These are phyloP conservation scores for Chaetomiaceae sp. DNA, from an alignment of 2,329 filamentous ascomycete genomes.

Conservation along the genomic window DNA sequence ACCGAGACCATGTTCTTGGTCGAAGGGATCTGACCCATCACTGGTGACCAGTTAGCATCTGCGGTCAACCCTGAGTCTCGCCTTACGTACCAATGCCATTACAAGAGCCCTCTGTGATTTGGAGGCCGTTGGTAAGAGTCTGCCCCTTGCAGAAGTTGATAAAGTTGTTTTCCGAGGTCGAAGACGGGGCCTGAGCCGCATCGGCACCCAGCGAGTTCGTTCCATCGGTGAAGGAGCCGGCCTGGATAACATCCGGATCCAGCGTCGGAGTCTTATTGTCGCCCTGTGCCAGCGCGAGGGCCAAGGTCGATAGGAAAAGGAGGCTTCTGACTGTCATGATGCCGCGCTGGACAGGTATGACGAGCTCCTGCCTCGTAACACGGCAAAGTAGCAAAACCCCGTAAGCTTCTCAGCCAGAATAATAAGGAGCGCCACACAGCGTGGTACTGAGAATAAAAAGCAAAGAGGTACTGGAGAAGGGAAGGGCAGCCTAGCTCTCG, in stretches of 20 bases:
- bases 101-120: slow-evolving; percentile 55
- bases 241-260: slow-evolving; percentile 29
- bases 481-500: too few relatives aligned
- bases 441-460: background rate
- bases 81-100: slow-evolving; percentile 53
- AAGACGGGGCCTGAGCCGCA: slow-evolving; percentile 29
- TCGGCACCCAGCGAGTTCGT: slow-evolving; percentile 30
- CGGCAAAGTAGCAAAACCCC: background rate
- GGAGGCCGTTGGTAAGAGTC: slow-evolving; percentile 57
- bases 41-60: slow-evolving; percentile 28
- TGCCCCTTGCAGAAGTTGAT: slow-evolving; percentile 57
- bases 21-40: slow-evolving; percentile 57
- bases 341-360: slow-evolving; percentile 3
- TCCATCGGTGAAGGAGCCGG: slow-evolving; percentile 34
- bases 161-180: slow-evolving; percentile 47
- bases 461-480: background rate
- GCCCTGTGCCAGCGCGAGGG: slow-evolving; percentile 26
- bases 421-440: background rate
- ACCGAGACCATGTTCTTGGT: slow-evolving; percentile 52
- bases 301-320: slow-evolving; percentile 29
- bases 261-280: slow-evolving; percentile 16
- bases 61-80: background rate
- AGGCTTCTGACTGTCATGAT: slow-evolving; percentile 30
- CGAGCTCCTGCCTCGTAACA: background rate
- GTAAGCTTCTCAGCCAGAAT: background rate